Evolutionary conservation across 805 yeast genomes (phyloP).

Genomic region (Candida alai): DNA sequence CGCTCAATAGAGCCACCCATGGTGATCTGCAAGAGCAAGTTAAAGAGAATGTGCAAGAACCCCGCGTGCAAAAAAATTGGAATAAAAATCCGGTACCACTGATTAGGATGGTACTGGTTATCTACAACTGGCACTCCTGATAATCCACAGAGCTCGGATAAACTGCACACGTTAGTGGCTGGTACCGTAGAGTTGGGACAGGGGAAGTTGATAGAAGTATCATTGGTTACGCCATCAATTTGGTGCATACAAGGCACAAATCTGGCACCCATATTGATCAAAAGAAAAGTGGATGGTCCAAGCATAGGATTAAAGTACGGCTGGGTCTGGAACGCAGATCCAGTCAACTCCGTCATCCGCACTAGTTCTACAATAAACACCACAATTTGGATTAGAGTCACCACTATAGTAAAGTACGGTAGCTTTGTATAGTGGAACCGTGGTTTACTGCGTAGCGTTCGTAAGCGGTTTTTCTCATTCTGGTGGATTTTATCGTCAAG

Average conservation of each 20-base stretch:
- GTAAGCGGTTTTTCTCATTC: slow-evolving; percentile 23
- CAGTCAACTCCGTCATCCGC: slow-evolving; percentile 55
- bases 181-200: slow-evolving; percentile 63
- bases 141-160: slow-evolving; percentile 60
- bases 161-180: slow-evolving; percentile 52
- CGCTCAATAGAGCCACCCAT: slow-evolving; percentile 59
- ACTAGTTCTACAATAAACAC: slow-evolving; percentile 63
- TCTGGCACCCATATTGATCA: slow-evolving; percentile 67
- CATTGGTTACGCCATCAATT: slow-evolving; percentile 48
- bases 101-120: slow-evolving; percentile 45
- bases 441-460: slow-evolving; percentile 23
- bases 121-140: slow-evolving; percentile 38
- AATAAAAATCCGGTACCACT: slow-evolving; percentile 67
- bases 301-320: slow-evolving; percentile 78
- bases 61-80: slow-evolving; percentile 77
- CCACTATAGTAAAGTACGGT: slow-evolving; percentile 40
- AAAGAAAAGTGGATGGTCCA: slow-evolving; percentile 66
- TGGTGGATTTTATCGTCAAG: slow-evolving; percentile 12
- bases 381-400: slow-evolving; percentile 44
- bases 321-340: slow-evolving; percentile 60
- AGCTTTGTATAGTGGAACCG: slow-evolving; percentile 34
- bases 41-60: slow-evolving; percentile 61
- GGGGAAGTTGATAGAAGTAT: slow-evolving; percentile 47
- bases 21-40: slow-evolving; percentile 55
- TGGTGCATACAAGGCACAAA: slow-evolving; percentile 68